phyloP scores from a whole-genome alignment of 2,329 filamentous ascomycete genomes.

The Pseudogymnoascus verrucosus region DNA sequence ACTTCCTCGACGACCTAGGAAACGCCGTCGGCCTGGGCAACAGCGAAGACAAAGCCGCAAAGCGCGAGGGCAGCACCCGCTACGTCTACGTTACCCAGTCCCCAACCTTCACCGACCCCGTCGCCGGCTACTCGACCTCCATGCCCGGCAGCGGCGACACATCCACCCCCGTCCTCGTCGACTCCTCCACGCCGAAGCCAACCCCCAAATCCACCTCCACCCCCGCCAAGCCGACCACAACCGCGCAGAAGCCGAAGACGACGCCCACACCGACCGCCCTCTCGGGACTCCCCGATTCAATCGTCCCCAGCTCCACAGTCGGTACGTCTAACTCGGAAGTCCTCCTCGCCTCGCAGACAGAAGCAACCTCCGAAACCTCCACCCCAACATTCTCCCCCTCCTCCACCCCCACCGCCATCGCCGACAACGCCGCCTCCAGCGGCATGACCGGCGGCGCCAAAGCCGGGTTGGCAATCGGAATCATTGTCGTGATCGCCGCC shows the following conservation, averaged over 20 bases:
- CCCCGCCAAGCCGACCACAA: slow-evolving; percentile 5
- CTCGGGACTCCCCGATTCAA: slow-evolving; percentile 1
- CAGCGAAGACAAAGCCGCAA: not conserved
- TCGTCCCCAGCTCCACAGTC: slow-evolving; percentile 9
- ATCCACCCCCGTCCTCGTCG: not conserved
- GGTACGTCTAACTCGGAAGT: slow-evolving; percentile 4
- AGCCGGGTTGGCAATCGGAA: slow-evolving; percentile 79
- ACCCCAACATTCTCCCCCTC: slow-evolving; percentile 7
- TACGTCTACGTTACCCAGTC: slow-evolving; percentile 44
- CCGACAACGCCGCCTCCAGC: not conserved
- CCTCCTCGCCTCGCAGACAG: not conserved
- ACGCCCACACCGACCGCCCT: not conserved
- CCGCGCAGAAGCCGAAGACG: slow-evolving; percentile 1
- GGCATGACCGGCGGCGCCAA: slow-evolving; percentile 39
- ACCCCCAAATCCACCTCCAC: not conserved
- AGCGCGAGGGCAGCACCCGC: slow-evolving; percentile 20
- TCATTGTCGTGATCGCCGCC: slow-evolving; percentile 60
- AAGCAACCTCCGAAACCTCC: slow-evolving; percentile 11
- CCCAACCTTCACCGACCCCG: slow-evolving; percentile 42
- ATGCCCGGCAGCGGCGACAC: not conserved
- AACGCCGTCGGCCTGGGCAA: not conserved
- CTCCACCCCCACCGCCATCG: slow-evolving; percentile 9
- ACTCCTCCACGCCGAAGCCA: not conserved
- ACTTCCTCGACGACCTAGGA: not conserved
- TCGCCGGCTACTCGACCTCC: slow-evolving; percentile 38